phyloP scores from a whole-genome alignment of 2,329 filamentous ascomycete species.

The Fusarium sororula region DNA sequence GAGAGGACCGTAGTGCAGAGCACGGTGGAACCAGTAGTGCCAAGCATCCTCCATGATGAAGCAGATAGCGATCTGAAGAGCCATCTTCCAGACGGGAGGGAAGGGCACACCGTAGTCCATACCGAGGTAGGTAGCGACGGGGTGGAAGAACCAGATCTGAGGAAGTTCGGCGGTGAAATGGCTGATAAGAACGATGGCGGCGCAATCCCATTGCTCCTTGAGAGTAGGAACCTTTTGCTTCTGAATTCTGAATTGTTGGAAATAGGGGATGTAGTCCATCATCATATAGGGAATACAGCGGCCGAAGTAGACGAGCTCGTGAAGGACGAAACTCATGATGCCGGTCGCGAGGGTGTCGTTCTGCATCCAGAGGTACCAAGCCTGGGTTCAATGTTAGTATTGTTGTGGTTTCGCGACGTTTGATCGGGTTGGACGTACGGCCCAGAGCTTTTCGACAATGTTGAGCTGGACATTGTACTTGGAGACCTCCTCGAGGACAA shows the following conservation, averaged over 20 bases:
- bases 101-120: slow-evolving; percentile 91
- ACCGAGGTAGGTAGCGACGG: slow-evolving; percentile 91
- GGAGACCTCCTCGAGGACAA: slow-evolving; percentile 69
- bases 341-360: slow-evolving; percentile 97
- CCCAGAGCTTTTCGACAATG: slow-evolving; percentile 88
- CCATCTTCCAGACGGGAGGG: slow-evolving; percentile 85
- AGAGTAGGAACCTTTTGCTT: slow-evolving; percentile 88
- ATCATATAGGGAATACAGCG: slow-evolving; percentile 91
- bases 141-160: slow-evolving; percentile 99
- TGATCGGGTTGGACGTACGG: slow-evolving; percentile 60
- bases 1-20: slow-evolving; percentile 91
- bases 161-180: slow-evolving; percentile 98
- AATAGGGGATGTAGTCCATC: slow-evolving; percentile 85
- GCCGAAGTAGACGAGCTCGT: slow-evolving; percentile 95
- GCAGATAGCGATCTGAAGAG: slow-evolving; percentile 89
- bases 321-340: slow-evolving; percentile 96
- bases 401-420: slow-evolving; percentile 8
- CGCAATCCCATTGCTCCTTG: slow-evolving; percentile 94
- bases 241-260: slow-evolving; percentile 96
- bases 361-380: slow-evolving; percentile 98
- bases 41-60: slow-evolving; percentile 96
- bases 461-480: slow-evolving; percentile 88
- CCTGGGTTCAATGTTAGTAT: slow-evolving; percentile 51
- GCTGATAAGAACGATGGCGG: slow-evolving; percentile 88
- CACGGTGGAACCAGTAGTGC: slow-evolving; percentile 98